phyloP scores from a whole-genome alignment of 2,329 filamentous ascomycete species.

The Exophiala aquamarina region DNA sequence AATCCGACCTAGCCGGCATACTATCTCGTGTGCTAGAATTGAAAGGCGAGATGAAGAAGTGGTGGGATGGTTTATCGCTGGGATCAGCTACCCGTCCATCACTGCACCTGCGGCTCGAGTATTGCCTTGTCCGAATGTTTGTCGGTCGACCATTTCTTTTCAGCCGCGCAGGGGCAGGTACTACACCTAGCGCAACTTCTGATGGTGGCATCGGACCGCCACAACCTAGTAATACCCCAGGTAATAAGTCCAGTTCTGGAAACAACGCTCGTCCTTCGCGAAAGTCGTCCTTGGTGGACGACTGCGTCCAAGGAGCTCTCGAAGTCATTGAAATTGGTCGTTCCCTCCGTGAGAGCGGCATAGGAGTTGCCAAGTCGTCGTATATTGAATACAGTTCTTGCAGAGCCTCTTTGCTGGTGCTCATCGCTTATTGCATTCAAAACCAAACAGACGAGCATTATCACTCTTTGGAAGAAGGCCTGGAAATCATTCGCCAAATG shows the following conservation, averaged over 20 bases:
- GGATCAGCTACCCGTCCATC: slow-evolving; percentile 29
- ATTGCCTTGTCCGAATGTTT: slow-evolving; percentile 51
- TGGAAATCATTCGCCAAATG: slow-evolving; percentile 55
- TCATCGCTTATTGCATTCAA: slow-evolving; percentile 40
- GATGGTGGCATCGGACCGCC: too few relatives aligned
- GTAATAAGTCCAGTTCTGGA: slow-evolving; percentile 23
- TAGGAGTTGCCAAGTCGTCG: slow-evolving; percentile 55
- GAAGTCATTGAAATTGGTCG: slow-evolving; percentile 53
- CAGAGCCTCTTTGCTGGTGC: slow-evolving; percentile 54
- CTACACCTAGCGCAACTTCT: background rate
- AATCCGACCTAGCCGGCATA: slow-evolving; percentile 40
- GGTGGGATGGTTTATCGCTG: slow-evolving; percentile 43
- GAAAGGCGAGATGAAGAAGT: slow-evolving; percentile 41
- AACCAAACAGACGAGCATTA: slow-evolving; percentile 44
- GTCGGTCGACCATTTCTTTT: slow-evolving; percentile 51
- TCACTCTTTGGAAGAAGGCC: slow-evolving; percentile 49
- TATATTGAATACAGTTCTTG: slow-evolving; percentile 59
- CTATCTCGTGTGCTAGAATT: slow-evolving; percentile 40
- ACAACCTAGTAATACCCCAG: too few relatives aligned
- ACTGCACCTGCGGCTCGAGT: slow-evolving; percentile 40
- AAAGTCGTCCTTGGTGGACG: slow-evolving; percentile 45
- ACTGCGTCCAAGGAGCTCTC: slow-evolving; percentile 55
- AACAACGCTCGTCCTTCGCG: background rate
- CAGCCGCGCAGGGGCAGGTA: slow-evolving; percentile 1
- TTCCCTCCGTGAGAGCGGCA: slow-evolving; percentile 47